These are phyloP conservation scores for Jaapia argillacea DNA, from an alignment of 768 basidiomycete genomes.

Conservation along the genomic window DNA sequence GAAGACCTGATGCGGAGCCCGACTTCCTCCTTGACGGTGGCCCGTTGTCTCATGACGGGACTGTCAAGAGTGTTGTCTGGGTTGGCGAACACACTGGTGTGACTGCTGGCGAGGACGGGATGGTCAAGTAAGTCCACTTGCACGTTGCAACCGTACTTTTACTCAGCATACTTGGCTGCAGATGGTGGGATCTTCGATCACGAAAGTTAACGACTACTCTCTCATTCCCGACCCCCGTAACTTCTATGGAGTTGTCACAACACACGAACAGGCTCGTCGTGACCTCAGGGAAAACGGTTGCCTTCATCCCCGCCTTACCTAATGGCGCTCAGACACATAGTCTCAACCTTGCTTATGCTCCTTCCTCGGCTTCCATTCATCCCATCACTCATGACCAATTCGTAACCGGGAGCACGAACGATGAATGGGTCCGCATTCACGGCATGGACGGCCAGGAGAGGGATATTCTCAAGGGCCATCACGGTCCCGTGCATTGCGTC, in stretches of 20 bases:
- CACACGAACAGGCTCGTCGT: conserved; percentile 79
- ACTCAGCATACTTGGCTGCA: conserved; percentile 19
- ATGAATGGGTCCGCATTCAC: conserved; percentile 97
- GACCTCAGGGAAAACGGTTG: conserved; percentile 86
- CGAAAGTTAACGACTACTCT: conserved; percentile 61
- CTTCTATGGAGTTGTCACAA: conserved; percentile 87
- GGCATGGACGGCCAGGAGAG: conserved; percentile 83
- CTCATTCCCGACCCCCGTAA: conserved; percentile 70
- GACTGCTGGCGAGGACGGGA: conserved; percentile 86
- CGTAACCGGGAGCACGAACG: conserved; percentile 80
- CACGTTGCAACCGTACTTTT: neutral
- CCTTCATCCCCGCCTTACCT: conserved; percentile 76
- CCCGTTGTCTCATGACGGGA: conserved; percentile 72
- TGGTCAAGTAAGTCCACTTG: conserved; percentile 57
- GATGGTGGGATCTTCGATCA: conserved; percentile 96
- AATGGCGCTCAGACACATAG: conserved; percentile 59
- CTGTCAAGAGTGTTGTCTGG: conserved; percentile 90
- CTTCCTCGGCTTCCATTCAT: conserved; percentile 93
- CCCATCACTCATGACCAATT: conserved; percentile 84
- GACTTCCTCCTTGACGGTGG: conserved; percentile 62
- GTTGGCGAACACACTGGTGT: conserved; percentile 82
- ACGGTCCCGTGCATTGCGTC: conserved; percentile 93
- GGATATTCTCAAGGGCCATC: conserved; percentile 92
- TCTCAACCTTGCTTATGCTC: conserved; percentile 72
- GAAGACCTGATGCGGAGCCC: conserved; percentile 79